Percentiles rank a stretch among this genome's conserved stretches.
Conservation (phyloP, 352 stramenopile genomes). For the Pythium utonaiense region DNA sequence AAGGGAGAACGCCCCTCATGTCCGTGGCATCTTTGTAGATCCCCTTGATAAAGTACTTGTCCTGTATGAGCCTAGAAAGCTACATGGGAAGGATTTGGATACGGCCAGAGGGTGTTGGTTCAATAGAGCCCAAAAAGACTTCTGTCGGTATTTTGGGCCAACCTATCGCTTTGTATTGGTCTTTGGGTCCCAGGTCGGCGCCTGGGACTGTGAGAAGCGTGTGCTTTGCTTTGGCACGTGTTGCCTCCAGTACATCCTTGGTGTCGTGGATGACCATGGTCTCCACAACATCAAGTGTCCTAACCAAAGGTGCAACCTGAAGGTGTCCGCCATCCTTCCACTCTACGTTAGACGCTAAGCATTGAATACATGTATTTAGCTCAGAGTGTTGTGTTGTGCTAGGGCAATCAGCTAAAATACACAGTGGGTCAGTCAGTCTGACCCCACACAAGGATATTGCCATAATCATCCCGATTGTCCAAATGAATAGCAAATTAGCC, state of each 20-base stretch:
- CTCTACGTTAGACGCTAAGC: background rate
- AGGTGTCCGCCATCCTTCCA: background rate
- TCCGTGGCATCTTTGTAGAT: background rate
- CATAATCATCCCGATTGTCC: too few species aligned
- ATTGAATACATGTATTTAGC: background rate
- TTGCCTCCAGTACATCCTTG: background rate
- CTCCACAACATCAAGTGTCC: background rate
- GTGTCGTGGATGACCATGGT: background rate
- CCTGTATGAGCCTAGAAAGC: background rate
- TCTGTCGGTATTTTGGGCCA: background rate
- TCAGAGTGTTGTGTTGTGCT: too few species aligned
- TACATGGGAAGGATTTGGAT: background rate
- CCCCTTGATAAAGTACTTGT: background rate
- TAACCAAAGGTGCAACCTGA: background rate
- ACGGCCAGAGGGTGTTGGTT: background rate
- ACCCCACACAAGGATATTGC: too few species aligned
- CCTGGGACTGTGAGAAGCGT: background rate
- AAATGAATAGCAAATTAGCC: too few species aligned
- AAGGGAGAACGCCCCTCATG: background rate
- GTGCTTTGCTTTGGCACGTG: background rate
- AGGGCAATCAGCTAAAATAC: too few species aligned
- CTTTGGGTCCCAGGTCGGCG: background rate
- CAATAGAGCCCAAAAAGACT: background rate
- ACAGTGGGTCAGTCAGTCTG: too few species aligned
- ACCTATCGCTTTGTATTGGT: background rate